These are phyloP conservation scores for Trypanosoma theileri DNA, from an alignment of 208 protist genomes.

Conservation along the genomic window DNA sequence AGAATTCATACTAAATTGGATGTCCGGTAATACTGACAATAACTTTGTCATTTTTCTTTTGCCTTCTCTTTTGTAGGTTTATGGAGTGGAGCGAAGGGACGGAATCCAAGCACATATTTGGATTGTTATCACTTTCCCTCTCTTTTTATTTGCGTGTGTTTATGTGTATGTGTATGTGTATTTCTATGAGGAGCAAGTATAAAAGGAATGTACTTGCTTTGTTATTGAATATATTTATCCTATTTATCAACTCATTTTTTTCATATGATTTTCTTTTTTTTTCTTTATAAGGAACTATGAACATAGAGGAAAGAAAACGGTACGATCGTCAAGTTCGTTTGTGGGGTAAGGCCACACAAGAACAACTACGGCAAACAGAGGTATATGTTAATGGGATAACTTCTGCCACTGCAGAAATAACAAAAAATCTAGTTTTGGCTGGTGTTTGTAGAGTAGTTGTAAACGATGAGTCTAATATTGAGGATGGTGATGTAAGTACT, in stretches of 20 bases:
- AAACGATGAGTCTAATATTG: conserved; percentile 35
- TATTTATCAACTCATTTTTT: conserved; percentile 1
- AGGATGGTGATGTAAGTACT: conserved; percentile 25
- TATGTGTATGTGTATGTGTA: too few species aligned
- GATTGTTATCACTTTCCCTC: too few species aligned
- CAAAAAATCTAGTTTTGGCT: conserved; percentile 92
- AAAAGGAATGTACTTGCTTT: background rate
- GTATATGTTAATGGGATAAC: conserved; percentile 58
- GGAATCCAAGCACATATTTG: too few species aligned
- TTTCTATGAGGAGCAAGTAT: too few species aligned
- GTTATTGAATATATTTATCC: background rate
- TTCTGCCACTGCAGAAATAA: conserved; percentile 69
- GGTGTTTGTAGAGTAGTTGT: conserved; percentile 71
- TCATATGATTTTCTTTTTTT: background rate
- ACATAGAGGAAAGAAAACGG: conserved; percentile 59
- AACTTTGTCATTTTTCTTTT: too few species aligned
- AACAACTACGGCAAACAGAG: conserved; percentile 68
- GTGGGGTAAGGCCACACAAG: conserved; percentile 90
- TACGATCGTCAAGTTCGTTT: conserved; percentile 94
- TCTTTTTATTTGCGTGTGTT: too few species aligned
- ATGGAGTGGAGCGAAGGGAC: too few species aligned
- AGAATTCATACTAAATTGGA: too few species aligned
- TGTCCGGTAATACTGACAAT: too few species aligned
- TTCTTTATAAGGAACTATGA: conserved; percentile 29
- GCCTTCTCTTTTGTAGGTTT: too few species aligned